Conservation (phyloP, 345 rosid genomes). For the Eucalyptus viminalis region DNA sequence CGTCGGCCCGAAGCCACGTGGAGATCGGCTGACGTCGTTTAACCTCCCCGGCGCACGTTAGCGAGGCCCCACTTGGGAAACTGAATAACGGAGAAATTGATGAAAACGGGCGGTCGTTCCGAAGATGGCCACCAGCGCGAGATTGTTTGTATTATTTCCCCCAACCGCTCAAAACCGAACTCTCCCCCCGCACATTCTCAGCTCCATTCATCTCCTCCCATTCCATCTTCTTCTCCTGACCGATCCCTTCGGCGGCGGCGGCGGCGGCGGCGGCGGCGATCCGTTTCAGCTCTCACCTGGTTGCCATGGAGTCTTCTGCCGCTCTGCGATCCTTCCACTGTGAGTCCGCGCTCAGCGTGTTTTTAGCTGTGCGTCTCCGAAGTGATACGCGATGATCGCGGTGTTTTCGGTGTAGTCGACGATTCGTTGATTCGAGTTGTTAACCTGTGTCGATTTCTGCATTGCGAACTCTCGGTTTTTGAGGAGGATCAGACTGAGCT, state of each 20-base stretch:
- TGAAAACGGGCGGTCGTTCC: neutral
- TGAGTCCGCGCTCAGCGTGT: neutral
- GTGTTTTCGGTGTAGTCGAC: neutral
- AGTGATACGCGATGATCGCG: neutral
- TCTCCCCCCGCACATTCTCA: neutral
- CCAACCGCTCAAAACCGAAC: neutral
- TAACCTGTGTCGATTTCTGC: neutral
- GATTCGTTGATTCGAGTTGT: neutral
- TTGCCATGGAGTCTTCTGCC: neutral
- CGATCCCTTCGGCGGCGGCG: neutral
- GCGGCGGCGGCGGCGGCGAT: neutral
- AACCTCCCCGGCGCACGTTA: neutral
- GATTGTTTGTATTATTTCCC: neutral
- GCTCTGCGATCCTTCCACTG: neutral
- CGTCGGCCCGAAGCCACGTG: neutral
- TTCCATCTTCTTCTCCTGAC: neutral
- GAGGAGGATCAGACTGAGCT: neutral
- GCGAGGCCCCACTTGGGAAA: neutral
- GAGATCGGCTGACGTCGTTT: neutral
- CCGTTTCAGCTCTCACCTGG: neutral
- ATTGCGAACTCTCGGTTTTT: neutral
- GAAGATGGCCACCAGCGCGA: neutral
- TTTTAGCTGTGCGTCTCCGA: neutral
- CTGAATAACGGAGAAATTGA: neutral
- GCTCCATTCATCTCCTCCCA: neutral